Evolutionary conservation across 805 yeast genomes (phyloP), one percentile per base, ranked within the genome.

Genomic region (Scheffersomyces coipomensis): DNA sequence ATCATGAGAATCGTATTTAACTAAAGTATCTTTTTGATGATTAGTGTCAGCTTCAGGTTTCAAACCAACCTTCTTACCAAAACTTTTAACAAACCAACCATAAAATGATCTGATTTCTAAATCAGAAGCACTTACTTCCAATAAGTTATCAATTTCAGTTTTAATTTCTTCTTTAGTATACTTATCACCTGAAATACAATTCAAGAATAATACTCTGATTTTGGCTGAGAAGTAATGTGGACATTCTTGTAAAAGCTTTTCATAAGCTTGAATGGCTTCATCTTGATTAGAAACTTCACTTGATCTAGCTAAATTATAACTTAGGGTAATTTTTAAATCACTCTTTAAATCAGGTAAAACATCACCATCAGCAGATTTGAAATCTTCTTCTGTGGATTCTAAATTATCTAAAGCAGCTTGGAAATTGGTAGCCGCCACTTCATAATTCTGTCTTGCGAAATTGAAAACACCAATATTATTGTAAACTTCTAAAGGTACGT

Each of bases 381-480:
- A 49, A 8, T 58, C 55, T 15, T n/a, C n/a, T 7, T 48, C 51
- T 7, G 55, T 47, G 11, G 58, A 55, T 4, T 61, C 49, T 13
- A 69, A 52, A 42, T 61, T 68, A n/a, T 67, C 57, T 5, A 58
- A 41, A 1, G 88, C 81, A 30, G 58, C 56, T 41, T 73, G 63
- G 53, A 87, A 86, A 43, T 71, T 71, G 4, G 69, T 64, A 16
- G 72, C 60, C 0, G 97, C 83, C 4, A 76, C 76, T 2, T 71
- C 80, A 37, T 62, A 66, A 49, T 83, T 78, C 19, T 80, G 81
- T 46, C 76, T 81, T 45, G 81, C 68, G 54, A 85, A 84, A 41
- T 86, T 78, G 60, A 88, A 79, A 4, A 87, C 95, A 32, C 95
- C 98, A 48, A 88, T 71, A 52, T 93, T 93, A 56, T 88, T 89